A percentile compares a stretch with the other conserved stretches of the same genome.
Evolutionary conservation across 2,329 filamentous ascomycete genomes (phyloP).

Genomic region (Fusarium pseudocircinatum): DNA sequence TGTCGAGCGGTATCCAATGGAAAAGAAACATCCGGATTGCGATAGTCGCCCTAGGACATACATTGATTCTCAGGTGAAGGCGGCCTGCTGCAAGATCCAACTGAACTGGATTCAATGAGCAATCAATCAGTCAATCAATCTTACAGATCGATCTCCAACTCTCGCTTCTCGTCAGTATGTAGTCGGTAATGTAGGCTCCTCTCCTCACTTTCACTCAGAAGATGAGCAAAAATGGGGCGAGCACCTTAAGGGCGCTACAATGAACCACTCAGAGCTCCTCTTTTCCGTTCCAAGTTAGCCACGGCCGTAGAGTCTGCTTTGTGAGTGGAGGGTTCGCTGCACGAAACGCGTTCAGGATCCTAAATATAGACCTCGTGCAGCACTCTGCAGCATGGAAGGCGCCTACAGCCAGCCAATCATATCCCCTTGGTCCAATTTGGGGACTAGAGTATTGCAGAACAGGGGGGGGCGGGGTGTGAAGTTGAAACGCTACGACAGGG

Average conservation of each 20-base stretch:
- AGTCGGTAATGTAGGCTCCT: background rate
- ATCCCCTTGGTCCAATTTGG: constrained; percentile 38
- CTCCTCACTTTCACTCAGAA: constrained; percentile 2
- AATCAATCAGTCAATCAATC: constrained; percentile 5
- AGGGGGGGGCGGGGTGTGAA: constrained; percentile 10
- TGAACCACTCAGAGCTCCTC: constrained; percentile 35
- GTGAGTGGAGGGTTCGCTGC: constrained; percentile 38
- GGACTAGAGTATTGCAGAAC: constrained; percentile 33
- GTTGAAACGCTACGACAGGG: constrained; percentile 17
- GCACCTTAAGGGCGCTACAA: constrained; percentile 33
- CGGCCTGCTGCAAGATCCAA: constrained; percentile 8
- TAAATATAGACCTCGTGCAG: constrained; percentile 47
- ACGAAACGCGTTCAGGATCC: constrained; percentile 43
- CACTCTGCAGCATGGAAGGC: constrained; percentile 40
- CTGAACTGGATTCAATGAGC: background rate
- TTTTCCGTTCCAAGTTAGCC: constrained; percentile 35
- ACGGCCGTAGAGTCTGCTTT: constrained; percentile 23
- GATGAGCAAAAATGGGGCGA: constrained; percentile 23
- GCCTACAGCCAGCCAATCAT: constrained; percentile 48
- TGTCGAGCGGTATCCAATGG: constrained; percentile 24
- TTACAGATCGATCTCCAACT: constrained; percentile 20
- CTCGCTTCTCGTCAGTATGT: background rate
- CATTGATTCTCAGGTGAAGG: constrained; percentile 8
- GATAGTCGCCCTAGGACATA: constrained; percentile 9
- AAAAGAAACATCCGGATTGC: background rate